A percentile compares a stretch with the other conserved stretches of the same genome.
Conservation (phyloP, 2,329 filamentous ascomycete genomes). For the Fusarium luffae region DNA sequence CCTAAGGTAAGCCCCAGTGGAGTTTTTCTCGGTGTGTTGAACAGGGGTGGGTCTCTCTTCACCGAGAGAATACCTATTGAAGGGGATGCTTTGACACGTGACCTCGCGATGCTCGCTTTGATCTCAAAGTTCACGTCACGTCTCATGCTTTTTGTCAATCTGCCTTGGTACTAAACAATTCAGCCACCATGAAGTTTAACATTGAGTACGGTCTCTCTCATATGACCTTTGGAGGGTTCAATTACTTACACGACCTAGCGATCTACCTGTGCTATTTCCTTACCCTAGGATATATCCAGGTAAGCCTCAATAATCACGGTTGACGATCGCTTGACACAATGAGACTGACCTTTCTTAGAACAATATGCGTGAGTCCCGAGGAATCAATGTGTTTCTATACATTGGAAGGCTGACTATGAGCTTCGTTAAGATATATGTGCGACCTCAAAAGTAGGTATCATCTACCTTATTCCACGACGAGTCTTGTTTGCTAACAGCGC, state of each 20-base stretch:
- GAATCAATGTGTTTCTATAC: neutral
- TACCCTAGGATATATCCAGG: conserved; percentile 70
- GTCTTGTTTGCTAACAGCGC: conserved; percentile 5
- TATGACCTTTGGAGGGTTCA: neutral
- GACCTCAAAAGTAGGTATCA: conserved; percentile 62
- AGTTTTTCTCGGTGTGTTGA: conserved; percentile 1
- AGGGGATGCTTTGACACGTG: conserved; percentile 44
- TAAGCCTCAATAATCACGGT: conserved; percentile 43
- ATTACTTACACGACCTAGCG: conserved; percentile 53
- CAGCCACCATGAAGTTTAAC: conserved; percentile 61
- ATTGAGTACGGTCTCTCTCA: conserved; percentile 57
- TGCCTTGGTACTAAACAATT: conserved; percentile 23
- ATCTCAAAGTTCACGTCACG: conserved; percentile 39
- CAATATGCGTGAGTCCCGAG: conserved; percentile 63
- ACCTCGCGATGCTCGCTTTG: conserved; percentile 45
- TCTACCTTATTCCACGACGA: neutral
- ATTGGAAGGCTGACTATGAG: conserved; percentile 4
- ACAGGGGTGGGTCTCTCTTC: neutral
- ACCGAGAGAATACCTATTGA: conserved; percentile 9
- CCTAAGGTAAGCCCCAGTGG: neutral
- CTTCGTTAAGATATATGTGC: conserved; percentile 62
- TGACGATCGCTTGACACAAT: neutral
- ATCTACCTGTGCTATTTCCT: conserved; percentile 67
- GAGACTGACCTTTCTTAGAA: conserved; percentile 49
- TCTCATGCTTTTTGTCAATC: conserved; percentile 35